A percentile compares a stretch with the other conserved stretches of the same genome.
Conservation (phyloP, 495 filamentous ascomycete genomes). For the Talaromyces borbonicus region DNA sequence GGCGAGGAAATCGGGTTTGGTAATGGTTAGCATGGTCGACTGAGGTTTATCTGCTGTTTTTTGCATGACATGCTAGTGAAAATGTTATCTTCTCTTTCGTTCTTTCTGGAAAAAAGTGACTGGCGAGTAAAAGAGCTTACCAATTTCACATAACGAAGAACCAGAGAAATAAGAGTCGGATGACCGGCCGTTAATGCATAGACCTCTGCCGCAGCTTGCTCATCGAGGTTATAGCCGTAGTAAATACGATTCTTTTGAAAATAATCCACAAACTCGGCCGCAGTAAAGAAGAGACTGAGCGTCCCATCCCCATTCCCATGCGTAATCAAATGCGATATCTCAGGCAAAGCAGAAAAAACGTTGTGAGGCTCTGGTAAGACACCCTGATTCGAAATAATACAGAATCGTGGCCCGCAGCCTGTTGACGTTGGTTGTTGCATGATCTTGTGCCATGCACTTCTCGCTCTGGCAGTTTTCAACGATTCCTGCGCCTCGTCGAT, state of each 20-base stretch:
- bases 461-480: background rate
- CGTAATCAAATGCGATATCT: background rate
- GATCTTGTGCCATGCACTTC: background rate
- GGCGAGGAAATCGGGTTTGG: background rate
- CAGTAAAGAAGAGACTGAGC: background rate
- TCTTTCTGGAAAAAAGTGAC: too few relatives aligned
- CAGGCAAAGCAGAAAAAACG: background rate
- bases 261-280: background rate
- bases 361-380: background rate
- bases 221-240: background rate
- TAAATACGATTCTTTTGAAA: background rate
- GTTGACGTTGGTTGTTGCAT: background rate
- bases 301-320: background rate
- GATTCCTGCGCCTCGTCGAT: constrained; percentile 1
- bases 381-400: background rate
- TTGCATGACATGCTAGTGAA: too few relatives aligned
- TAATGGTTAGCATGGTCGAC: background rate
- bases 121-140: background rate
- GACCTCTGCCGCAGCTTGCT: background rate
- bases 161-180: background rate
- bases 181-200: constrained; percentile 2
- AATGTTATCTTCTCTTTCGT: too few relatives aligned
- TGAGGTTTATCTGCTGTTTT: too few relatives aligned
- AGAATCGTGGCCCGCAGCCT: background rate
- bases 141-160: background rate